These are phyloP conservation scores for Salix udensis DNA, from an alignment of 345 rosid species.

Conservation along the genomic window DNA sequence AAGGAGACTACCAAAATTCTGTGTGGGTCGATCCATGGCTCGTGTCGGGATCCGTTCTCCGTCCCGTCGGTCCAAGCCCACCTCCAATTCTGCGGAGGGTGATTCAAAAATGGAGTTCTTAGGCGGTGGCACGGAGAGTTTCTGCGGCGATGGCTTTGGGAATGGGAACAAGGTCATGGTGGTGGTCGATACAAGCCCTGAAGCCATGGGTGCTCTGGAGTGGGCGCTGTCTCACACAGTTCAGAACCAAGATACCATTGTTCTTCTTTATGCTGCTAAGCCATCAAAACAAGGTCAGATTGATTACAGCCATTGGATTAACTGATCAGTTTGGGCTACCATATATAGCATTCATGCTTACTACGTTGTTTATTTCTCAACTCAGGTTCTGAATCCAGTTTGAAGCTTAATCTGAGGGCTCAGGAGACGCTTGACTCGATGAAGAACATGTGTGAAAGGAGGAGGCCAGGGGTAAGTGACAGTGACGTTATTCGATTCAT, in stretches of 20 bases:
- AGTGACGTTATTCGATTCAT: background rate
- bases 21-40: constrained; percentile 33
- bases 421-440: constrained; percentile 49
- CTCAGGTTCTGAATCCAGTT: constrained; percentile 33
- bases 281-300: constrained; percentile 39
- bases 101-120: constrained; percentile 55
- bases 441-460: constrained; percentile 58
- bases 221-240: constrained; percentile 80
- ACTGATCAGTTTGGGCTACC: too few species aligned
- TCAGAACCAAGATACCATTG: constrained; percentile 51
- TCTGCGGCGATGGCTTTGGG: constrained; percentile 11
- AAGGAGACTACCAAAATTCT: constrained; percentile 37
- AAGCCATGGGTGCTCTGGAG: constrained; percentile 74
- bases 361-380: background rate
- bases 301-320: too few species aligned
- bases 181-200: constrained; percentile 65
- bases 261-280: constrained; percentile 56
- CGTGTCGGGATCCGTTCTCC: constrained; percentile 44
- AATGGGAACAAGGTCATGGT: constrained; percentile 77
- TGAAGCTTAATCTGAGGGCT: constrained; percentile 42
- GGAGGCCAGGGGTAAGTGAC: constrained; percentile 63
- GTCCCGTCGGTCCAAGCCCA: constrained; percentile 36
- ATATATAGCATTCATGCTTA: too few species aligned
- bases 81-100: constrained; percentile 27
- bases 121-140: constrained; percentile 12